Evolutionary conservation across 257 asterid species (phyloP).

Genomic region (Ilex aquifolium): DNA sequence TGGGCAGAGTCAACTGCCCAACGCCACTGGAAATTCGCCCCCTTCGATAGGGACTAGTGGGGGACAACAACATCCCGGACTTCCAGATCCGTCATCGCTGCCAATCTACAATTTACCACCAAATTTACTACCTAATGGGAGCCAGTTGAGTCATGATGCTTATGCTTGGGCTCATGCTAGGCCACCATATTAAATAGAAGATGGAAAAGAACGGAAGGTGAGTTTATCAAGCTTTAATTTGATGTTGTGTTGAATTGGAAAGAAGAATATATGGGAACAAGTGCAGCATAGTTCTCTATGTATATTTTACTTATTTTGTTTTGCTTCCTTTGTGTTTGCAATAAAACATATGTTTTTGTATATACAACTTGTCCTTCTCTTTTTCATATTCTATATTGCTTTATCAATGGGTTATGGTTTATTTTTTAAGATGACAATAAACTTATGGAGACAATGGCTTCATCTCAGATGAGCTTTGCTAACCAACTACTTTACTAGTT

Average conservation of each 20-base stretch:
- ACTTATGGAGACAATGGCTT: too few relatives aligned
- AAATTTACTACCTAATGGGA: conserved; percentile 46
- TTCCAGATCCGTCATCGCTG: conserved; percentile 35
- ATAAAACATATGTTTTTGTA: conserved; percentile 6
- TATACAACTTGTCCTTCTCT: background rate
- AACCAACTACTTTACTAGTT: too few relatives aligned
- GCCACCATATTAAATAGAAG: conserved; percentile 23
- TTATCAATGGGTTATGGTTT: too few relatives aligned
- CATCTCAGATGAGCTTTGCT: too few relatives aligned
- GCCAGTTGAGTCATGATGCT: conserved; percentile 46
- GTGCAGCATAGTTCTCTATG: conserved; percentile 12
- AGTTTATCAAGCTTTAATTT: conserved; percentile 3
- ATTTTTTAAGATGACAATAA: too few relatives aligned
- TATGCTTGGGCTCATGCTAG: conserved; percentile 49
- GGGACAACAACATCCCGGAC: conserved; percentile 20
- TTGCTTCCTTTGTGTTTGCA: conserved; percentile 8
- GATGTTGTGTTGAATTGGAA: conserved; percentile 9
- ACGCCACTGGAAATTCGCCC: conserved; percentile 23
- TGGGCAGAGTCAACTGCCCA: conserved; percentile 10
- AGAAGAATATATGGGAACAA: conserved; percentile 2
- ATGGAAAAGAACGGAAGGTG: conserved; percentile 1
- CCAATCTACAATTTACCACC: conserved; percentile 41
- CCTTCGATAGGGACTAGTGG: conserved; percentile 18
- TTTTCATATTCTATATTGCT: background rate
- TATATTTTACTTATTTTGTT: conserved; percentile 15